Percentiles rank a stretch among this genome's conserved stretches.
Conservation (phyloP, 2,329 filamentous ascomycete species). For the Stagonosporopsis cucurbitacearum region DNA sequence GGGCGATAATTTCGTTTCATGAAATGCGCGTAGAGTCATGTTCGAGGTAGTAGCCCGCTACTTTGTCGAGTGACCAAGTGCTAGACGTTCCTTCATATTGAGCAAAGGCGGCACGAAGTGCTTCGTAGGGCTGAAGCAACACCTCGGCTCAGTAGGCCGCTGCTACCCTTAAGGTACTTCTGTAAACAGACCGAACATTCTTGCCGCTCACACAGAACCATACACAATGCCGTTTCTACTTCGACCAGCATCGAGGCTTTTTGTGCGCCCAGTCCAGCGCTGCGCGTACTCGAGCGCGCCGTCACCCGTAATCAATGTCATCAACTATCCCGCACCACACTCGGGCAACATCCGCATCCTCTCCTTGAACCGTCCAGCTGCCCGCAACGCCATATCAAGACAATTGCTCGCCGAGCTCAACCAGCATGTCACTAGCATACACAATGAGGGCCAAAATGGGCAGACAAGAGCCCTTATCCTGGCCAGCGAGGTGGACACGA, state of each 20-base stretch:
- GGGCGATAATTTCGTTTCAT: too few species aligned
- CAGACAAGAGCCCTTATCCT: constrained; percentile 81
- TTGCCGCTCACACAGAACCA: background rate
- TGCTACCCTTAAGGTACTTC: constrained; percentile 26
- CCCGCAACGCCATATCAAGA: constrained; percentile 89
- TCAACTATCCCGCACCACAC: constrained; percentile 76
- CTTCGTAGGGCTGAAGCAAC: background rate
- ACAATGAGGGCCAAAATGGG: constrained; percentile 62
- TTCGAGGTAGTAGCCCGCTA: too few species aligned
- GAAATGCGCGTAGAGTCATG: too few species aligned
- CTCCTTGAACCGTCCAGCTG: constrained; percentile 81
- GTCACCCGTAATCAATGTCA: constrained; percentile 69
- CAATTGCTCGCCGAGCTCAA: constrained; percentile 75
- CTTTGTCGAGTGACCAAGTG: too few species aligned
- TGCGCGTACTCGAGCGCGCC: constrained; percentile 52
- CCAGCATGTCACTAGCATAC: constrained; percentile 74
- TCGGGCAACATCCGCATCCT: constrained; percentile 87
- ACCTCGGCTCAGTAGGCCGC: constrained; percentile 15
- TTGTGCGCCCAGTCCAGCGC: constrained; percentile 34
- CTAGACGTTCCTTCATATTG: too few species aligned
- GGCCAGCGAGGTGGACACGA: constrained; percentile 81
- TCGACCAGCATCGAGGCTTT: constrained; percentile 27
- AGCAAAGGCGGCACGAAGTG: too few species aligned
- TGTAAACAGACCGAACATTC: background rate
- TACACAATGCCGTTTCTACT: constrained; percentile 34